Evolutionary conservation across 2,329 filamentous ascomycete genomes (phyloP), one percentile per base, ranked within the genome.

Genomic region (Botrytis pseudocinerea): DNA sequence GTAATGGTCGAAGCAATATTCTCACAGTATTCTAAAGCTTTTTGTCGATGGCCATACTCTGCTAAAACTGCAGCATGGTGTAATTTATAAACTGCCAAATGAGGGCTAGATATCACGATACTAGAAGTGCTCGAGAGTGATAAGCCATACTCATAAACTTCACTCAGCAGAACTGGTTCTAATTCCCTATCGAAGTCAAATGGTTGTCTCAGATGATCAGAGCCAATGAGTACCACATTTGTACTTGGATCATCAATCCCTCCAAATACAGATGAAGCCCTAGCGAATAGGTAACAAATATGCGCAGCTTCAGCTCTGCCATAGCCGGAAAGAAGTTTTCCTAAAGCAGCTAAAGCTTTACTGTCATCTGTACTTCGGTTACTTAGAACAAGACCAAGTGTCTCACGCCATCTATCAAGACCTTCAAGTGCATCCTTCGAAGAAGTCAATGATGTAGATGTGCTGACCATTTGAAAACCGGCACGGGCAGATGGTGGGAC

Each of bases 361-460:
- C 88, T 87, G 82, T 99, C 96, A 42, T 93, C 91, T 2, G 87
- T 83, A 75, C 92, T 97, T 74, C 96, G 90, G 82, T 99, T 99
- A 83, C 93, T 95, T 60, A 98, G 83, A 40, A 98, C 89, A 74
- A 99, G 85, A 2, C 91, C 89, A 57, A 98, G 84, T 0, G 96
- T 98, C 82, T 99, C 96, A 61, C 91, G 90, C 96, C 96, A 99
- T 81, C 94, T 94, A 78, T 98, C 93, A 32, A 99, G 85, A 7
- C 96, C 96, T 78, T 93, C 92, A 8, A 95, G 85, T 0, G 91
- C 91, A 81, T 96, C 94, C 76, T 90, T 91, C 0, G 90, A 86
- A 46, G 89, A 83, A 2, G 87, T 88, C 12, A 86, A 83, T 10
- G 88, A 85, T 73, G 90, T 86, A 4, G 89, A 87, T n/a, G 91